phyloP scores from a whole-genome alignment of 2,329 filamentous ascomycete genomes.

The Cercospora sojina region DNA sequence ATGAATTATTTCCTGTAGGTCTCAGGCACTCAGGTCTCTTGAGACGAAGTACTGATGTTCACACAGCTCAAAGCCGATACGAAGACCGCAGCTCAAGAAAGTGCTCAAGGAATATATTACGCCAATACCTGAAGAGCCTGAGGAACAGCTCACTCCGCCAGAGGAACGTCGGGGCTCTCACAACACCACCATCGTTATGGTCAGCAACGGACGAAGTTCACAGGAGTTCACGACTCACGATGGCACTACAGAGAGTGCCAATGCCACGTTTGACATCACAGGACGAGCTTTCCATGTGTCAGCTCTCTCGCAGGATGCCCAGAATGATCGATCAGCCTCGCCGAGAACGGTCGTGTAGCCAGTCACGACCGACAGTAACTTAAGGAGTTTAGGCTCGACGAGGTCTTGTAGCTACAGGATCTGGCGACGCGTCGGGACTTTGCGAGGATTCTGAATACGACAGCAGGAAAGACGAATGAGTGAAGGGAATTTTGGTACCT shows the following conservation, averaged over 20 bases:
- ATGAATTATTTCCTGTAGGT: conserved; percentile 81
- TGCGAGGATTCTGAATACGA: too few species aligned
- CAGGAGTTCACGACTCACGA: not conserved
- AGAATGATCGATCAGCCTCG: not conserved
- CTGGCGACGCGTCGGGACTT: not conserved
- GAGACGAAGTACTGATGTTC: not conserved
- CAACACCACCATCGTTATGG: conserved; percentile 22
- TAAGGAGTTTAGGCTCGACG: not conserved
- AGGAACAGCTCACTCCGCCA: conserved; percentile 14
- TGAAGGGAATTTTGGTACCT: not conserved
- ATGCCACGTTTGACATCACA: conserved; percentile 3
- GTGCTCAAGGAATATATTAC: conserved; percentile 74
- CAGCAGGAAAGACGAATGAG: not conserved
- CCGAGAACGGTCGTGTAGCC: conserved; percentile 3
- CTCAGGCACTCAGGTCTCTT: not conserved
- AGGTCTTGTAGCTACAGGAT: not conserved
- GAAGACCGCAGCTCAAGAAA: conserved; percentile 78
- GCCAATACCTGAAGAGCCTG: conserved; percentile 26
- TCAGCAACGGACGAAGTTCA: conserved; percentile 7
- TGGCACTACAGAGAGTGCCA: conserved; percentile 5
- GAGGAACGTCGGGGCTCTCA: conserved; percentile 15
- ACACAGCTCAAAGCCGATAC: conserved; percentile 59
- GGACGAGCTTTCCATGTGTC: not conserved
- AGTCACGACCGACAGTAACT: not conserved
- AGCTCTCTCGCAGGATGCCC: not conserved